A percentile compares a stretch with the other conserved stretches of the same genome.
These are phyloP conservation scores for Brassica cretica DNA, from an alignment of 345 rosid species.

Conservation along the genomic window DNA sequence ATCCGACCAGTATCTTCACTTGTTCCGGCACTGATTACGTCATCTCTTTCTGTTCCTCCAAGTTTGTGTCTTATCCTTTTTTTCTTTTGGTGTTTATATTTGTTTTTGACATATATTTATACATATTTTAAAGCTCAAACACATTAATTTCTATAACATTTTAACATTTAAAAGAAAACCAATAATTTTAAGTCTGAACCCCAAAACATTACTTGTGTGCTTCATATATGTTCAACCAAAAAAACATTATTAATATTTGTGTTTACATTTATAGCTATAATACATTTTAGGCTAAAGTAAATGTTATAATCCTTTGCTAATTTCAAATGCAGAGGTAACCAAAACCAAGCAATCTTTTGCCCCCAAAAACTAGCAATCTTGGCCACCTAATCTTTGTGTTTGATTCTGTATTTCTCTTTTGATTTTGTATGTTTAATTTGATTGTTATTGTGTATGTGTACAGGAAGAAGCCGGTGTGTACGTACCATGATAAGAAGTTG, in stretches of 20 bases:
- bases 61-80: conserved; percentile 38
- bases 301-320: not conserved
- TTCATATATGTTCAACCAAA: not conserved
- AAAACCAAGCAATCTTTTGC: not conserved
- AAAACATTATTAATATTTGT: too few species aligned
- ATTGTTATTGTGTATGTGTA: not conserved
- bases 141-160: not conserved
- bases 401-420: too few species aligned
- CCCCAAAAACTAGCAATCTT: too few species aligned
- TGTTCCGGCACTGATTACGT: conserved; percentile 71
- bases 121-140: not conserved
- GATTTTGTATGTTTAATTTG: not conserved
- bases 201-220: not conserved
- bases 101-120: not conserved
- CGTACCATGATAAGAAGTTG: conserved; percentile 66
- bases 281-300: not conserved
- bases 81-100: not conserved
- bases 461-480: conserved; percentile 66
- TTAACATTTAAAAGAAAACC: not conserved
- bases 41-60: conserved; percentile 66
- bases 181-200: not conserved
- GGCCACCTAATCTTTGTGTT: too few species aligned
- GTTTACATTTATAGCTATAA: too few species aligned
- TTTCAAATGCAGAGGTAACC: not conserved
- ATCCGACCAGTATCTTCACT: conserved; percentile 73